Conservation (phyloP, 768 basidiomycete species). For the Rhodotorula diobovata region DNA sequence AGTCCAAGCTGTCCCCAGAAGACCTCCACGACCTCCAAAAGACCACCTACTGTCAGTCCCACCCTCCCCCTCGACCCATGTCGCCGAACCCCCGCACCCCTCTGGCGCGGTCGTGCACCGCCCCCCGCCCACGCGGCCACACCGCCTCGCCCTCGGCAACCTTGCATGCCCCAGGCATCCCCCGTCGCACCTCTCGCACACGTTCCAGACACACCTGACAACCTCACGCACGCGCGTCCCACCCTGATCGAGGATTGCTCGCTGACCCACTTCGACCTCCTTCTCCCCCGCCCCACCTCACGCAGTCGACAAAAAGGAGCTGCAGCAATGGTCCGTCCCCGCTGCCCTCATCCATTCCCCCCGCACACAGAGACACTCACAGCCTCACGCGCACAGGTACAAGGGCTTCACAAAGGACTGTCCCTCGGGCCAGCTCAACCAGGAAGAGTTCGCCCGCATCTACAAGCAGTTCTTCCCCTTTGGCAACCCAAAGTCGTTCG, state of each 20-base stretch:
- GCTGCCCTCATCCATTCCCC: background rate
- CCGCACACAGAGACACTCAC: background rate
- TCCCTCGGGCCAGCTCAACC: conserved; percentile 92
- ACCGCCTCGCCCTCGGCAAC: too few species aligned
- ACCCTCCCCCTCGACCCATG: background rate
- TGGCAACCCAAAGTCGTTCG: conserved; percentile 92
- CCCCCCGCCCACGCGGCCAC: background rate
- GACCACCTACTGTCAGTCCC: conserved; percentile 82
- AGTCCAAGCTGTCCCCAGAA: conserved; percentile 88
- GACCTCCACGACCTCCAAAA: conserved; percentile 93
- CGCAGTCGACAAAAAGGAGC: conserved; percentile 89
- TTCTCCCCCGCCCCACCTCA: background rate
- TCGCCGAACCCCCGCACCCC: conserved; percentile 5
- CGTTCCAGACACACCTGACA: too few species aligned
- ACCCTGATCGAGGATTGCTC: background rate
- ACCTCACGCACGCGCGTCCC: too few species aligned
- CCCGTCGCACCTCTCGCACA: too few species aligned
- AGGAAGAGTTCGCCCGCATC: conserved; percentile 89
- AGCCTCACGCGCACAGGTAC: conserved; percentile 61
- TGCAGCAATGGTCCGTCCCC: conserved; percentile 74
- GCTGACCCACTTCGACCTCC: conserved; percentile 2
- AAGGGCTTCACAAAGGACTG: conserved; percentile 99
- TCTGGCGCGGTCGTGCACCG: background rate
- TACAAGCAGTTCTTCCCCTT: conserved; percentile 99
- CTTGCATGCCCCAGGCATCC: too few species aligned